A percentile compares a stretch with the other conserved stretches of the same genome.
Evolutionary conservation across 306 rosid genomes (phyloP).

Genomic region (Betula pendula): DNA sequence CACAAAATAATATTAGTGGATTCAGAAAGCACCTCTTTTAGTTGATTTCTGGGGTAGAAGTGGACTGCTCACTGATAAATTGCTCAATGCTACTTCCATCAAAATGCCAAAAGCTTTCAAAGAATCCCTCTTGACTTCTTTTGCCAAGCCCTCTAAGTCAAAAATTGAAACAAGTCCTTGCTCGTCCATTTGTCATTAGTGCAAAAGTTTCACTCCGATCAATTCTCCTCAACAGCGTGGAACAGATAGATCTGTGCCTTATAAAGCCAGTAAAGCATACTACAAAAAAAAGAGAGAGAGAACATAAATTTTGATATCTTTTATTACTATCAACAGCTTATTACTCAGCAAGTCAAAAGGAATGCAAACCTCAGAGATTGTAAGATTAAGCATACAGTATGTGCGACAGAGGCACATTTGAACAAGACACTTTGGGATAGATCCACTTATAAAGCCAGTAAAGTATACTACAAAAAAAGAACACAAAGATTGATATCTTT

Average conservation of each 20-base stretch:
- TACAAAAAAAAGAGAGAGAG: neutral
- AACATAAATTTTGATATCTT: neutral
- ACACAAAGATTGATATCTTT: no score
- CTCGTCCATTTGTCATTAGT: neutral
- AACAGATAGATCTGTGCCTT: neutral
- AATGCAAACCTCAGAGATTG: no score
- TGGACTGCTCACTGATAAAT: neutral
- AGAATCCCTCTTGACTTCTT: neutral
- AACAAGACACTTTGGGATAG: no score
- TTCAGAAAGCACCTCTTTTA: neutral
- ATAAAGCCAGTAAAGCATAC: neutral
- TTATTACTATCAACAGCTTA: neutral
- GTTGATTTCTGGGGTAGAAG: neutral
- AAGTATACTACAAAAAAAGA: no score
- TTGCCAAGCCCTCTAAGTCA: neutral
- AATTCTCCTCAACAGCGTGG: neutral
- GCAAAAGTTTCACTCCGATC: neutral
- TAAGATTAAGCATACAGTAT: no score
- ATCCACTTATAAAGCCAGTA: no score
- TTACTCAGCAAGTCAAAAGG: neutral
- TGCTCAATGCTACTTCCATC: no score
- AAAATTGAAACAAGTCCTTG: neutral
- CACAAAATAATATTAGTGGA: neutral
- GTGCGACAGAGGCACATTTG: no score
- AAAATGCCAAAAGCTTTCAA: neutral